phyloP scores from a whole-genome alignment of 2,329 filamentous ascomycete genomes.

The Tolypocladium inflatum region DNA sequence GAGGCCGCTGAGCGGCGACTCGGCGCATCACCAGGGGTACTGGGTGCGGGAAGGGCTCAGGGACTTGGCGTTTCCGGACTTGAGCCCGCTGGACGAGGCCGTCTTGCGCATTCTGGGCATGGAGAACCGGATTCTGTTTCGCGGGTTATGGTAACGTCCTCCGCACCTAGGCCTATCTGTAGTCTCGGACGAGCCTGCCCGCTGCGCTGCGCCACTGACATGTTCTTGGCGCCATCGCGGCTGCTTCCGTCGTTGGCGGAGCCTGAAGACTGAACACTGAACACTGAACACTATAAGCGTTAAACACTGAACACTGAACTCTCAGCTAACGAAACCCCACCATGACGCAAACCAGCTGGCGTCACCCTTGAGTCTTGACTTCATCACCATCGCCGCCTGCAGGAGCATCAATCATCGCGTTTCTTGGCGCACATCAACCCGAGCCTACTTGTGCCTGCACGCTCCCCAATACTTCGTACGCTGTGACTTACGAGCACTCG shows the following conservation, averaged over 20 bases:
- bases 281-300: too few relatives aligned
- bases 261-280: too few relatives aligned
- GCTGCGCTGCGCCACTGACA: not conserved
- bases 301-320: too few relatives aligned
- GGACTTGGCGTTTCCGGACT: conserved; percentile 4
- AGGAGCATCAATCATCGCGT: not conserved
- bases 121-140: conserved; percentile 5
- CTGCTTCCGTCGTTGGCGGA: not conserved
- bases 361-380: not conserved
- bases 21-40: conserved; percentile 10
- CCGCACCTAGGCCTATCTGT: too few relatives aligned
- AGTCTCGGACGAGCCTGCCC: too few relatives aligned
- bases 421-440: not conserved
- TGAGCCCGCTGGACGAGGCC: not conserved
- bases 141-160: not conserved
- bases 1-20: conserved; percentile 6
- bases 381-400: not conserved
- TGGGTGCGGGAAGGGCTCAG: conserved; percentile 16
- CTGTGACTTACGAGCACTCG: not conserved
- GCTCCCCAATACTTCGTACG: not conserved
- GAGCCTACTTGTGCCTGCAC: not conserved
- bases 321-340: too few relatives aligned
- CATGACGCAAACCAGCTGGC: not conserved
- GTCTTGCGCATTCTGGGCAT: not conserved
- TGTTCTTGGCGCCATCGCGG: not conserved